Base-by-base conservation (phyloP, 768 basidiomycete genomes). In the Naganishia randhawae region DNA sequence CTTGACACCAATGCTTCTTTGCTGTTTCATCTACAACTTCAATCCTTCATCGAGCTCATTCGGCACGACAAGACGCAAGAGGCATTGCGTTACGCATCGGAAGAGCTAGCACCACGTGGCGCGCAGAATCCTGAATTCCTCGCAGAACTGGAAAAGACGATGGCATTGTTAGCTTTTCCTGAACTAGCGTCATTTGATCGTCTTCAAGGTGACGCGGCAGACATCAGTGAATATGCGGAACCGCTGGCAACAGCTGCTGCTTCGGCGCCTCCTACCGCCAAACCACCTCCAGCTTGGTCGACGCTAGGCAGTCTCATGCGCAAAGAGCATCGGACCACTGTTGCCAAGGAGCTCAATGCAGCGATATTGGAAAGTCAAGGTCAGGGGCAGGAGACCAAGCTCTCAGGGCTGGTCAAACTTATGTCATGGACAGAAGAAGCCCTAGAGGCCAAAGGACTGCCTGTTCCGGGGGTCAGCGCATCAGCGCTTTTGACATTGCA, bases 121-220 rank as follows among this genome's bases (percentile, higher is more conserved):
- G 92, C 96, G 75, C 91, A 96, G 82, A 91, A 89, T 68, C 93
- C 92, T 0, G 90, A 95, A 78, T 97, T 95, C 79, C 83, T 98
- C 51, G 82, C 86, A 22, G 94, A 98, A 78, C 83, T 98, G 50
- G 96, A 99, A 81, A 85, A 88, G 61, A 95, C 94, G 33, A 97
- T 98, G 92, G 90, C 92, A 37, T 81, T 98, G 53, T 82, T 99
- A 10, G 83, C 83, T 8, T 84, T 83, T 71, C 80, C 80, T 19
- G 82, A 82, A 54, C 51, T 82, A 19, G 80, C 78, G 13, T 65
- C 71, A 4, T 63, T 74, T 25, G 68, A 62, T 32, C 51, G 54
- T 22, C 50, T 48, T 37, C 1, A 33, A 25, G 25, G 51, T 41
- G 19, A 57, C 29, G 73, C 74, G 50, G 70, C 74, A 9, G 74